Conservation (phyloP, 805 yeast species). For the Candida gorgasii region DNA sequence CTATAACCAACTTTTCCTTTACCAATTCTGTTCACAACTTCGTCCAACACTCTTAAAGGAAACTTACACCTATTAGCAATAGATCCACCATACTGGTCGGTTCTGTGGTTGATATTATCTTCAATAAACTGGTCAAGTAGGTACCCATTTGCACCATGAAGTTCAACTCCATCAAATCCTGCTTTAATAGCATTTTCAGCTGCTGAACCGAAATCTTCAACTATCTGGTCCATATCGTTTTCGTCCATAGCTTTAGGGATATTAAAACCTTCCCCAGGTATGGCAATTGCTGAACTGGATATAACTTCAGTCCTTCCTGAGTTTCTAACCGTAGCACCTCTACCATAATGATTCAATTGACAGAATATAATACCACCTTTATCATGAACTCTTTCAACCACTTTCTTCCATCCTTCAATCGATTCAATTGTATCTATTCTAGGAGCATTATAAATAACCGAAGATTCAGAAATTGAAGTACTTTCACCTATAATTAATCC, state of each 20-base stretch:
- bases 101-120: slow-evolving; percentile 22
- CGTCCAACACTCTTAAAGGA: slow-evolving; percentile 24
- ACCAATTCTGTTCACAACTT: slow-evolving; percentile 18
- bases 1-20: slow-evolving; percentile 19
- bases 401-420: slow-evolving; percentile 48
- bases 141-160: slow-evolving; percentile 32
- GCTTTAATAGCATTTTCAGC: slow-evolving; percentile 23
- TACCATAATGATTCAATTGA: slow-evolving; percentile 58
- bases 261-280: neutral
- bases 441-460: slow-evolving; percentile 46
- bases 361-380: slow-evolving; percentile 42
- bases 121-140: slow-evolving; percentile 25
- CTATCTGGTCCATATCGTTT: slow-evolving; percentile 21
- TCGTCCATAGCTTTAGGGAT: slow-evolving; percentile 11
- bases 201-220: slow-evolving; percentile 19
- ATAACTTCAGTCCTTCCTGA: neutral
- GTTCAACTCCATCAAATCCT: slow-evolving; percentile 28
- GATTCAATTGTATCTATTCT: slow-evolving; percentile 52
- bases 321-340: slow-evolving; percentile 28
- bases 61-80: slow-evolving; percentile 26
- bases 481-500: slow-evolving; percentile 38
- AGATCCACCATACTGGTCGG: slow-evolving; percentile 28
- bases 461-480: slow-evolving; percentile 30
- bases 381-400: slow-evolving; percentile 46
- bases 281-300: slow-evolving; percentile 5